Conservation (phyloP, 2,329 filamentous ascomycete species). For the Trematosphaeria pertusa region DNA sequence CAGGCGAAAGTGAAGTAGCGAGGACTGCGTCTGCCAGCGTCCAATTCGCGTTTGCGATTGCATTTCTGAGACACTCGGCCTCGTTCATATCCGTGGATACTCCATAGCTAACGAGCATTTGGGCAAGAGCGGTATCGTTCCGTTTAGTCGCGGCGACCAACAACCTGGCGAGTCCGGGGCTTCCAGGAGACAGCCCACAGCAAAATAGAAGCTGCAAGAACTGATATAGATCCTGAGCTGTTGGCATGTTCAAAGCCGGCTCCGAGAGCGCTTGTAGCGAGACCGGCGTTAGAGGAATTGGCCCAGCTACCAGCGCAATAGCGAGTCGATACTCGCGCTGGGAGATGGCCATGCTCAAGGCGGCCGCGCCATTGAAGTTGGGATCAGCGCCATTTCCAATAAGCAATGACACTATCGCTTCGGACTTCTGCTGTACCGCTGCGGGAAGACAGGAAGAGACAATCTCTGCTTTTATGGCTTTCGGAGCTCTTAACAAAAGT, state of each 20-base stretch:
- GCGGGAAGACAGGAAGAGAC: conserved; percentile 41
- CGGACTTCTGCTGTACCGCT: conserved; percentile 42
- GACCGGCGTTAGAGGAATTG: conserved; percentile 25
- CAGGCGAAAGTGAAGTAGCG: conserved; percentile 27
- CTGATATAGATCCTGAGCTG: conserved; percentile 32
- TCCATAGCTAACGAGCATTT: conserved; percentile 39
- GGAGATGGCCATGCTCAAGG: conserved; percentile 40
- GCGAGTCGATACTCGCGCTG: conserved; percentile 37
- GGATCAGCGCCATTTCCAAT: conserved; percentile 44
- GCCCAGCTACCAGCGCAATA: conserved; percentile 37
- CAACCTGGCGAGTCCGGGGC: conserved; percentile 34
- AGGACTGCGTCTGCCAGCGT: conserved; percentile 34
- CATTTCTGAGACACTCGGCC: conserved; percentile 38
- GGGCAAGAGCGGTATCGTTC: conserved; percentile 37
- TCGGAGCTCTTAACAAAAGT: conserved; percentile 41
- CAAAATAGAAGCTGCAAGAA: conserved; percentile 43
- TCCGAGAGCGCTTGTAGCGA: conserved; percentile 41
- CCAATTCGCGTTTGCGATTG: conserved; percentile 40
- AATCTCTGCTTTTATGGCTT: conserved; percentile 36
- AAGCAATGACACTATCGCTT: conserved; percentile 35
- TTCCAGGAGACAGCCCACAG: conserved; percentile 39
- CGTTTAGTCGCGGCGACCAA: conserved; percentile 37
- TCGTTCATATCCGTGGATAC: conserved; percentile 37
- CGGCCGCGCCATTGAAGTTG: conserved; percentile 43
- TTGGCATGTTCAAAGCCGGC: conserved; percentile 36